These are phyloP conservation scores for Flaveria sonorensis DNA, from an alignment of 129 eudicot species.

Conservation along the genomic window DNA sequence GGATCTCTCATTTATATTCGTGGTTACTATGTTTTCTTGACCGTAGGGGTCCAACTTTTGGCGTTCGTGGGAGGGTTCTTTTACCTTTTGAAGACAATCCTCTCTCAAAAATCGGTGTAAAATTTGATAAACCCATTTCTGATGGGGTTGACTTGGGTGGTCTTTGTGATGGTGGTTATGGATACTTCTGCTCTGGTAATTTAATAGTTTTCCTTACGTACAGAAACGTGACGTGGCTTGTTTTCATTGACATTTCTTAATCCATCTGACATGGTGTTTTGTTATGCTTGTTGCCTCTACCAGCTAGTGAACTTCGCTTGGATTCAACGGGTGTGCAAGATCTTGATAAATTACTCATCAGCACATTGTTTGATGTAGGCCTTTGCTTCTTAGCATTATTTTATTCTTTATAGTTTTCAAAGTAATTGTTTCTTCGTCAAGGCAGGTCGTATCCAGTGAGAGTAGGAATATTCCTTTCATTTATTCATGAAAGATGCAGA, in stretches of 20 bases:
- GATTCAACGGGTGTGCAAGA: conserved; percentile 65
- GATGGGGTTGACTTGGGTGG: conserved; percentile 88
- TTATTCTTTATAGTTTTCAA: background rate
- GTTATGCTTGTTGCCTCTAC: conserved; percentile 31
- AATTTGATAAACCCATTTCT: conserved; percentile 67
- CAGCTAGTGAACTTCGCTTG: conserved; percentile 68
- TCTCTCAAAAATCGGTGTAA: conserved; percentile 76
- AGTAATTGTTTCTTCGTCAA: background rate
- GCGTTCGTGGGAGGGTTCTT: conserved; percentile 74
- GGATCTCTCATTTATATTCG: background rate
- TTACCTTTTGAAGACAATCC: conserved; percentile 76
- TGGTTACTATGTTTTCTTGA: conserved; percentile 23
- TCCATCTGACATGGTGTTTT: conserved; percentile 19
- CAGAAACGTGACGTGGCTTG: conserved; percentile 3
- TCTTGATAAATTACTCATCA: conserved; percentile 58
- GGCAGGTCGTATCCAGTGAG: conserved; percentile 57
- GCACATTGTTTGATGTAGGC: conserved; percentile 67
- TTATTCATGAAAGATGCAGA: conserved; percentile 92
- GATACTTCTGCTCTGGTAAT: conserved; percentile 89
- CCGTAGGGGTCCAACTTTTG: conserved; percentile 76
- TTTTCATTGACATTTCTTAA: conserved; percentile 11
- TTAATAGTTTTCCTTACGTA: conserved; percentile 12
- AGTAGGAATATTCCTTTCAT: conserved; percentile 80
- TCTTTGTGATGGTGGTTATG: conserved; percentile 67
- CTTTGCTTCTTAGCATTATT: background rate